Base-by-base conservation (phyloP, 306 rosid genomes). In the Castanea sativa region DNA sequence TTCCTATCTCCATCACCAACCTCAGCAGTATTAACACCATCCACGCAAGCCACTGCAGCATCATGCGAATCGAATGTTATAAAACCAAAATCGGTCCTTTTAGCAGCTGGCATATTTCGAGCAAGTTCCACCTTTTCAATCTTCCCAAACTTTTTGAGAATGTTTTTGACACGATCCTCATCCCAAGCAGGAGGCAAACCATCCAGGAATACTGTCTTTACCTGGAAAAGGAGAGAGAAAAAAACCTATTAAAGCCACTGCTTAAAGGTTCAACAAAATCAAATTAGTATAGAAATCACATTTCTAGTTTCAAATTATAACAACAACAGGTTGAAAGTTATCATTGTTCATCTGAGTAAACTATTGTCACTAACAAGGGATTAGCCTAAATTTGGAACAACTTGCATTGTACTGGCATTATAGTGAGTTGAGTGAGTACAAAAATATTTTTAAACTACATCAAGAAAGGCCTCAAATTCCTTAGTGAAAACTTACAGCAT, bases 141-240 rank as follows among this genome's bases (percentile, higher is more conserved):
- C 51, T 35, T 68, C 52, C 72, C 72, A 68, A 68, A 68, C 72
- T 68, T 68, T 68, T 35, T 68, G 11, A 68, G 53, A 35, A 33
- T 12, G 52, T 19, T 68, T 21, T 33, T 68, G 72, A 68, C 72
- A 18, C 38, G 72, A 35, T 68, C 72, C 52, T 68, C 72, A 35
- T 68, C 72, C 72, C 72, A 68, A 33, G 52, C 72, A 35, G 72
- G 72, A 68, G 72, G 72, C 72, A 68, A 68, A 68, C 72, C 27
- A 68, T 68, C 72, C n/a, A 68, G 29, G 72, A 68, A 68, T 68
- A 68, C 72, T 4, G 72, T 68, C 52, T 23, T 68, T 35, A 68
- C 72, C 52, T 68, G 27, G 52, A 35, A 68, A 68, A 68, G 11
- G 45, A 41, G 12, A 41, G 72, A 14, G 16, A 1, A 10, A 33